phyloP scores from a whole-genome alignment of 176 grass and related monocot species.

The Tillandsia fasciculata region DNA sequence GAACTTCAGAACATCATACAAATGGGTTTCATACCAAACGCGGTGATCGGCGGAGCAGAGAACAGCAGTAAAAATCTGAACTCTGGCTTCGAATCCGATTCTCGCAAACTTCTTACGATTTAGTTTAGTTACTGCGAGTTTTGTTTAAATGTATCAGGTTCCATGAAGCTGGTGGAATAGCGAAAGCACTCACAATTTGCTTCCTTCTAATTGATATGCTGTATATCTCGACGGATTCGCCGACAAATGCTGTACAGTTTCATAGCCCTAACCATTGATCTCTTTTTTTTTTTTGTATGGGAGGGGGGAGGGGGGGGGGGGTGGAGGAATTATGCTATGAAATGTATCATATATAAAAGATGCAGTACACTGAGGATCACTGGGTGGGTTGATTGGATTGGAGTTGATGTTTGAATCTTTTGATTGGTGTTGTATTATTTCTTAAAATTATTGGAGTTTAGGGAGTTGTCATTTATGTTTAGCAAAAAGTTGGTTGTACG shows the following conservation, averaged over 20 bases:
- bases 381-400: too few relatives aligned
- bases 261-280: conserved; percentile 3
- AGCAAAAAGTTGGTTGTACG: too few relatives aligned
- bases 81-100: neutral
- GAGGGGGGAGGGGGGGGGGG: too few relatives aligned
- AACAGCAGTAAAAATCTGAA: conserved; percentile 20
- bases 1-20: conserved; percentile 29
- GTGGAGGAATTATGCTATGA: too few relatives aligned
- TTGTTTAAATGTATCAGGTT: conserved; percentile 30
- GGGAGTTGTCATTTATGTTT: too few relatives aligned
- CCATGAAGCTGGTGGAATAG: conserved; percentile 46
- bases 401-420: neutral
- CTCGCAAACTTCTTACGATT: neutral
- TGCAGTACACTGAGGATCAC: too few relatives aligned
- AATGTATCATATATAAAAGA: neutral
- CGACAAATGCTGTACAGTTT: conserved; percentile 8
- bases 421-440: conserved; percentile 4
- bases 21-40: conserved; percentile 28
- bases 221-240: conserved; percentile 2
- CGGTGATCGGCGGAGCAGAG: conserved; percentile 20
- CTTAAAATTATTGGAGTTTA: neutral
- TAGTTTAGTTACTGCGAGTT: neutral
- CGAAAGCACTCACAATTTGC: neutral
- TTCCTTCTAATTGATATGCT: neutral
- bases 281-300: neutral